Base-by-base conservation (phyloP, 2,329 filamentous ascomycete species). In the Sporothrix schenckii region DNA sequence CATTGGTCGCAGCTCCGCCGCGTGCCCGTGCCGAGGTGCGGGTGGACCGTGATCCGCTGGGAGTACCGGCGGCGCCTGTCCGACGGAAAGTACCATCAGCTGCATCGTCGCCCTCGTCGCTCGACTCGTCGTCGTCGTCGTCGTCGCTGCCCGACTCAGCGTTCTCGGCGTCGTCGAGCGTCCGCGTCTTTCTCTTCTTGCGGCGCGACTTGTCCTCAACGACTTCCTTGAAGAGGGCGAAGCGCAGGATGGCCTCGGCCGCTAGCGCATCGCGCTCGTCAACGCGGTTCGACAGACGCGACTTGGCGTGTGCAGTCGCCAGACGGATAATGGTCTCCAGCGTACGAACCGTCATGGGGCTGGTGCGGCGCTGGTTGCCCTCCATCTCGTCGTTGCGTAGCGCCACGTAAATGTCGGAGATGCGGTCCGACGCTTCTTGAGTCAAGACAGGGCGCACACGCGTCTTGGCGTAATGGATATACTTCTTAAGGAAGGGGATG, bases 401-500 rank as follows among this genome's bases (percentile, higher is more conserved):
- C 11, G 92, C 92, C 49, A 96, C 95, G 79, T 98, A 99, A 19
- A 94, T 92, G 44, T 92, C 88, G 50, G 94, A 90, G 77, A 99
- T 97, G 73, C 96, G 92, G 75, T 97, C 93, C 13, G 93, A 92
- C 6, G 95, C 94, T 58, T 93, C 93, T 77, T 95, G 93, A 0
- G 94, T 97, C 72, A 99, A 83, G 53, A 97, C 84, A 0, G 95
- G 95, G 86, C 93, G 96, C 77, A 97, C 87, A 77, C 95, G 86
- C 49, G 88, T 91, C 83, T 99, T 99, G 74, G 95, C 93, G 80
- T 99, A 99, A 78, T 99, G 95, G 60, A 99, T 96, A 80, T 97
- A 99, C 82, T 99, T 99, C 83, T 99, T 99, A 84, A 99, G 93
- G 81, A 99, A 99, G 0, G 94, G 92, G 72, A 99, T 97, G 81